Evolutionary conservation across 2,329 filamentous ascomycete genomes (phyloP).

Genomic region (Trichoderma sp.): DNA sequence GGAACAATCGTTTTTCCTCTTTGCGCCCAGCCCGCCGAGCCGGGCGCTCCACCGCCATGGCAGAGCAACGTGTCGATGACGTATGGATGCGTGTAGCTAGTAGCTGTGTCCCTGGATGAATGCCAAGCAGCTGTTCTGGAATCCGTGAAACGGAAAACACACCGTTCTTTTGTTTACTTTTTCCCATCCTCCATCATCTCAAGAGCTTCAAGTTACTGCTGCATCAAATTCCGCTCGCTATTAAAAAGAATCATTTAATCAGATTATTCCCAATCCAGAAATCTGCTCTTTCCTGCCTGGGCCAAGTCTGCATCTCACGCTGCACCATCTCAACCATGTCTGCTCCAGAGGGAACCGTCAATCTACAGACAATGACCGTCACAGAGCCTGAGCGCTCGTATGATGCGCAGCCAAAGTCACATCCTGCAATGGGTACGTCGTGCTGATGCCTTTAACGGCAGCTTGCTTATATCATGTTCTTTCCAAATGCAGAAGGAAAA

Average conservation of each 20-base stretch:
- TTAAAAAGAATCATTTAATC: neutral
- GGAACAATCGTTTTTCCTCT: slow-evolving; percentile 4
- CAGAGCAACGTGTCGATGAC: slow-evolving; percentile 24
- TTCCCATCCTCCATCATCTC: neutral
- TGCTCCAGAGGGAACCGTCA: neutral
- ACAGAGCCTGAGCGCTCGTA: slow-evolving; percentile 9
- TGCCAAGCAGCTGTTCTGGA: neutral
- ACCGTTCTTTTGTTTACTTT: neutral
- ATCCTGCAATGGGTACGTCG: slow-evolving; percentile 26
- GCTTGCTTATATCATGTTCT: neutral
- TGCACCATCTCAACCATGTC: slow-evolving; percentile 1
- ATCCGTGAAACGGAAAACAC: neutral
- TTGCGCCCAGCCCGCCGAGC: neutral
- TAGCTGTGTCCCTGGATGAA: neutral
- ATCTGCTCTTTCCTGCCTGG: neutral
- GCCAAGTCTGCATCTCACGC: neutral
- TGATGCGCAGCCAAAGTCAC: slow-evolving; percentile 19
- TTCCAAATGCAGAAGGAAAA: neutral
- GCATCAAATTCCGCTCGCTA: neutral
- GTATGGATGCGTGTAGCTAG: neutral
- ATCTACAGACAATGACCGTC: neutral
- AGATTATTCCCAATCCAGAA: neutral
- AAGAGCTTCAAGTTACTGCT: neutral
- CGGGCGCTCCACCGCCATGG: neutral
- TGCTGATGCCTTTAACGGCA: neutral